Conservation (phyloP, 345 rosid species). For the Boechera retrofracta region DNA sequence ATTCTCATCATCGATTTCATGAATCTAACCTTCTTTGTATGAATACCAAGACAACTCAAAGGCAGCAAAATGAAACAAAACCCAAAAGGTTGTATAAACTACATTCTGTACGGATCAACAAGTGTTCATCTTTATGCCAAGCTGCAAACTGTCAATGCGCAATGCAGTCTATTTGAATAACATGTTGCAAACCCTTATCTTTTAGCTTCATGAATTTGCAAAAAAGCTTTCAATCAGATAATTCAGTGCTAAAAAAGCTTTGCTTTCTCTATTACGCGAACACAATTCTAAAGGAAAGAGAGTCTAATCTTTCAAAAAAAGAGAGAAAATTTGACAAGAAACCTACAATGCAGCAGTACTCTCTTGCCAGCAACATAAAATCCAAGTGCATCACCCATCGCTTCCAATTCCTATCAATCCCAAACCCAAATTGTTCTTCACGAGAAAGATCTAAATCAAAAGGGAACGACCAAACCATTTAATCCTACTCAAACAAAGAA, state of each 20-base stretch:
- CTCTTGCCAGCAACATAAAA: constrained; percentile 64
- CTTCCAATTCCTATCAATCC: constrained; percentile 73
- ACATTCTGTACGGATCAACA: background rate
- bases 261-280: background rate
- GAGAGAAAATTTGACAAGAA: constrained; percentile 27
- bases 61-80: background rate
- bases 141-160: background rate
- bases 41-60: background rate
- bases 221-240: background rate
- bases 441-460: constrained; percentile 33
- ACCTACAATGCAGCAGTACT: constrained; percentile 67
- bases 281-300: constrained; percentile 9
- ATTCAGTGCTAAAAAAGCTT: background rate
- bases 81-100: background rate
- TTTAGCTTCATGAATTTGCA: background rate
- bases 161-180: background rate
- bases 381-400: constrained; percentile 74
- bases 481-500: background rate
- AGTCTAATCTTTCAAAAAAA: constrained; percentile 5
- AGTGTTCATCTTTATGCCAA: background rate
- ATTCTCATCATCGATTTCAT: background rate
- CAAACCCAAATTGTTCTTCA: constrained; percentile 53
- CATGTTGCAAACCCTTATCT: background rate
- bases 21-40: background rate
- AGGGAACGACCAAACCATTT: background rate